phyloP scores from a whole-genome alignment of 2,329 filamentous ascomycete species.

The Colletotrichum musae region DNA sequence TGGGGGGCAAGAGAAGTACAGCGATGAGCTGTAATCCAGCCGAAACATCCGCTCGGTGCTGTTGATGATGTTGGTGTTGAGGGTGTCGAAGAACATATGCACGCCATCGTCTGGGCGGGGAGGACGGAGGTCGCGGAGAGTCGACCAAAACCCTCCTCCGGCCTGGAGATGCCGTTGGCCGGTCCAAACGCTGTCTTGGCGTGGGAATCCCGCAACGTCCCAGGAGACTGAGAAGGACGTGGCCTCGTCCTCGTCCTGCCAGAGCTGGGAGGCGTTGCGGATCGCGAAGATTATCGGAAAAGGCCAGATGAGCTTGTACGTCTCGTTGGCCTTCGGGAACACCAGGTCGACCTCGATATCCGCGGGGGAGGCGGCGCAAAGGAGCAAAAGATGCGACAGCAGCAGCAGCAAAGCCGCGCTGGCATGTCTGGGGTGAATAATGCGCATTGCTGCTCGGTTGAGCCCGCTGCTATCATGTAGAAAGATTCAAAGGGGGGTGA shows the following conservation, averaged over 20 bases:
- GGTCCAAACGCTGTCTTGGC: neutral
- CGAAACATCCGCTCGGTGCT: neutral
- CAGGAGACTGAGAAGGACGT: neutral
- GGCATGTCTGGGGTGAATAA: neutral
- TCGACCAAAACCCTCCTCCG: neutral
- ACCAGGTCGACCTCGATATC: slow-evolving; percentile 15
- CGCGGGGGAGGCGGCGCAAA: neutral
- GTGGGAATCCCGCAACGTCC: neutral
- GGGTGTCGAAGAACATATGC: neutral
- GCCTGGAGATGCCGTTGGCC: neutral
- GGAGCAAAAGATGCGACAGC: neutral
- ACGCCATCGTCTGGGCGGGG: neutral
- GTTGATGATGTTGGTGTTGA: neutral
- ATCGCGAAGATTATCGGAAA: slow-evolving; percentile 5
- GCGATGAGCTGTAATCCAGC: neutral
- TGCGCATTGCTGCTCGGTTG: neutral
- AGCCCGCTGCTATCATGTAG: neutral
- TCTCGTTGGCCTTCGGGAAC: neutral
- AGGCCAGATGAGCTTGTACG: neutral
- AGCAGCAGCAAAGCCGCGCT: neutral
- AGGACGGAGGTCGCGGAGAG: neutral
- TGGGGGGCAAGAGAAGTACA: neutral
- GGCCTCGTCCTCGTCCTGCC: neutral
- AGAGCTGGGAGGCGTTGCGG: slow-evolving; percentile 6
- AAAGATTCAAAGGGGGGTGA: neutral